These are phyloP conservation scores for Phyllosticta capitalensis DNA, from an alignment of 2,329 filamentous ascomycete genomes.

Conservation along the genomic window DNA sequence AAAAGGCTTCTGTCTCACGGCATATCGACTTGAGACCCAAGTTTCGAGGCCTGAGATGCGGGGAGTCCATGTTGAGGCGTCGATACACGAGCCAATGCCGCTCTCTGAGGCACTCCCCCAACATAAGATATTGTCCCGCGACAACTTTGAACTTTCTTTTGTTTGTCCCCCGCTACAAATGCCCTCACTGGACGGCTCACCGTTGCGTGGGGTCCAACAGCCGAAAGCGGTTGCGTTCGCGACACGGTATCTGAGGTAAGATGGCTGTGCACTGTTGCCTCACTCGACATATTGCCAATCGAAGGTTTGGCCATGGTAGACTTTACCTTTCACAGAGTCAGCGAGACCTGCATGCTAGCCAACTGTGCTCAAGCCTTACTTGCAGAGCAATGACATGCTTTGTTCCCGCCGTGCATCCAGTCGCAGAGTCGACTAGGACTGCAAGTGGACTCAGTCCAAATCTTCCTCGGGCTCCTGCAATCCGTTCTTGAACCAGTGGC, in stretches of 20 bases:
- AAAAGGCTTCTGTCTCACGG: not conserved
- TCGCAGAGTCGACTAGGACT: not conserved
- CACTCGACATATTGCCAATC: not conserved
- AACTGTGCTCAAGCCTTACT: not conserved
- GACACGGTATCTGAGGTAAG: not conserved
- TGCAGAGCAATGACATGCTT: not conserved
- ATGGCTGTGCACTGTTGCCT: not conserved
- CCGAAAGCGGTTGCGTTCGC: not conserved
- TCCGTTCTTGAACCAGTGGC: slow-evolving; percentile 5
- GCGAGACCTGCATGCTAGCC: not conserved
- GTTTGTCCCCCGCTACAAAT: not conserved
- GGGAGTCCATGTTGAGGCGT: not conserved
- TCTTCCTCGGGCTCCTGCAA: slow-evolving; percentile 4
- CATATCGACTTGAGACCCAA: not conserved
- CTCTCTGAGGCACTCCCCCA: not conserved
- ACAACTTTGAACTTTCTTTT: not conserved
- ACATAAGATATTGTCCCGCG: not conserved
- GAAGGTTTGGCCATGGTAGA: not conserved
- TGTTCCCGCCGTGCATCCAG: not conserved
- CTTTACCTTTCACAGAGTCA: not conserved
- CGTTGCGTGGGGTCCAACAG: not conserved
- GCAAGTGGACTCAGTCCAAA: not conserved
- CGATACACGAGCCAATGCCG: not conserved
- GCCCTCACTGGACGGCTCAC: not conserved
- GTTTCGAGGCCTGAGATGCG: not conserved